These are phyloP conservation scores for Cercospora sesami DNA, from an alignment of 2,329 filamentous ascomycete species.

Conservation along the genomic window DNA sequence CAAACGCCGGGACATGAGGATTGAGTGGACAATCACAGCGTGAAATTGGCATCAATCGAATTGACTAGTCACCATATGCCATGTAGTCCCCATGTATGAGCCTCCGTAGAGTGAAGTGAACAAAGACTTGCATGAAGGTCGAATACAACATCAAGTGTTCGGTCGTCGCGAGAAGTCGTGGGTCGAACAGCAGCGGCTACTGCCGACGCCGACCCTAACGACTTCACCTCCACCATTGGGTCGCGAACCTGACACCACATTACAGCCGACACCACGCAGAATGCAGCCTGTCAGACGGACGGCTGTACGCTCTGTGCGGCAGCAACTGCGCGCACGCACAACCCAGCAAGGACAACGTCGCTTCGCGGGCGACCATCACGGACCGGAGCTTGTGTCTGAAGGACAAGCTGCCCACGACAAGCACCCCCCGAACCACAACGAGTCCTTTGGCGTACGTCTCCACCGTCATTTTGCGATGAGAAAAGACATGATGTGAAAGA, in stretches of 20 bases:
- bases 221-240: conserved; percentile 1
- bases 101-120: background rate
- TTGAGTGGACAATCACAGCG: background rate
- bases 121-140: background rate
- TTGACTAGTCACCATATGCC: background rate
- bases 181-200: background rate
- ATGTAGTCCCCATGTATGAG: background rate
- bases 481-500: background rate
- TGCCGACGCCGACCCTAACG: background rate
- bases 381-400: conserved; percentile 36
- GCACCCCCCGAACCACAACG: conserved; percentile 43
- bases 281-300: conserved; percentile 51
- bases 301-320: conserved; percentile 44
- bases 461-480: background rate
- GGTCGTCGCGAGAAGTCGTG: background rate
- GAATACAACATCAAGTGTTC: background rate
- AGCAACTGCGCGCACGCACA: conserved; percentile 38
- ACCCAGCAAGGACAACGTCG: conserved; percentile 44
- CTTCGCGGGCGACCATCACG: conserved; percentile 42
- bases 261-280: conserved; percentile 22
- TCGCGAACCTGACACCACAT: background rate
- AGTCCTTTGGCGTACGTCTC: conserved; percentile 54
- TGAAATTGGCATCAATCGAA: background rate
- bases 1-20: background rate
- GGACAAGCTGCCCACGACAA: conserved; percentile 37